These are phyloP conservation scores for Barnettozyma sp. DNA, from an alignment of 805 yeast species.

Conservation along the genomic window DNA sequence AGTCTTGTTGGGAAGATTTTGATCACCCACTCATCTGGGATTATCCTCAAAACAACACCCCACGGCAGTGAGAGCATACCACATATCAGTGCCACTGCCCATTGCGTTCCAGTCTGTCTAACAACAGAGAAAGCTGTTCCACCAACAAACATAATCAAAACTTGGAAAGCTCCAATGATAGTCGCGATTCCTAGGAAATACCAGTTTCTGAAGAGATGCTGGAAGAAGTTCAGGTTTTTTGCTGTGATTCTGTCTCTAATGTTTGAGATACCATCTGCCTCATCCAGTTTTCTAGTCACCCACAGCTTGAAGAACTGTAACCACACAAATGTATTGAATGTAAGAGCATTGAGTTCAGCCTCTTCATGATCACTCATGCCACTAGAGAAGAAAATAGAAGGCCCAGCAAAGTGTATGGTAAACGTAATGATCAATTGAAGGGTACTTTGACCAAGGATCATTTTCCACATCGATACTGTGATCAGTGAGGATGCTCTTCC, in stretches of 20 bases:
- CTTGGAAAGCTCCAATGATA: constrained; percentile 78
- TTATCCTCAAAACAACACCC: constrained; percentile 66
- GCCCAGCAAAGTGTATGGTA: constrained; percentile 74
- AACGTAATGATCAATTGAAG: constrained; percentile 79
- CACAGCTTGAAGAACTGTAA: constrained; percentile 90
- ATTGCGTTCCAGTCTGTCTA: constrained; percentile 74
- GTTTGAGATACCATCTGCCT: constrained; percentile 59
- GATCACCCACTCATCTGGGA: constrained; percentile 76
- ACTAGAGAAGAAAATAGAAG: constrained; percentile 43
- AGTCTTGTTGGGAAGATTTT: constrained; percentile 55
- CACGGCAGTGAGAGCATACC: constrained; percentile 78
- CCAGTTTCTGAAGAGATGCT: constrained; percentile 73
- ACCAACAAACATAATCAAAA: constrained; percentile 91
- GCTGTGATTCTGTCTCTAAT: constrained; percentile 52
- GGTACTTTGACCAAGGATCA: constrained; percentile 84
- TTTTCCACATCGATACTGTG: constrained; percentile 94
- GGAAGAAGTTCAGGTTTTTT: constrained; percentile 73
- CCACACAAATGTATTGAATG: constrained; percentile 97
- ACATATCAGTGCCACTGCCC: constrained; percentile 82
- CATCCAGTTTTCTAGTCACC: constrained; percentile 86
- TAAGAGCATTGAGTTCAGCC: constrained; percentile 69
- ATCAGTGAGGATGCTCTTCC: constrained; percentile 77
- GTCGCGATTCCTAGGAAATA: constrained; percentile 68
- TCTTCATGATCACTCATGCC: constrained; percentile 35
- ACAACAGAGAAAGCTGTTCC: constrained; percentile 89